Percentiles rank a stretch among this genome's conserved stretches.
phyloP scores from a whole-genome alignment of 352 stramenopile species.

The Phytophthora brassicae region DNA sequence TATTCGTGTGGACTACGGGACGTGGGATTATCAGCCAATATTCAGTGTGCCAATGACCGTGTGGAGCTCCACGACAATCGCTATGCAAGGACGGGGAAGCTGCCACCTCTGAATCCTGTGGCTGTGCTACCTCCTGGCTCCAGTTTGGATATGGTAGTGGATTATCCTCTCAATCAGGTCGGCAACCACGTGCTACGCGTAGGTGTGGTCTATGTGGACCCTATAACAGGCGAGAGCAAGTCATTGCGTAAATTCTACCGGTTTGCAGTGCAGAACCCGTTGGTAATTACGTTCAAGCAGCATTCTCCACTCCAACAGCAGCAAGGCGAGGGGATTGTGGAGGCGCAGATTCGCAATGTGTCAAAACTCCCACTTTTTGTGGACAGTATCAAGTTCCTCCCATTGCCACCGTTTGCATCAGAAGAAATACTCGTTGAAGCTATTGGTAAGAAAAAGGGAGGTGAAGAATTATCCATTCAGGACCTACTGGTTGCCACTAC shows the following conservation, averaged over 20 bases:
- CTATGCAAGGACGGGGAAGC: constrained; percentile 62
- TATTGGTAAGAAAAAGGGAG: constrained; percentile 5
- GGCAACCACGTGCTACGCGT: constrained; percentile 87
- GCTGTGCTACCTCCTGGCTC: constrained; percentile 61
- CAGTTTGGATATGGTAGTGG: constrained; percentile 92
- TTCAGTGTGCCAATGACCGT: constrained; percentile 84
- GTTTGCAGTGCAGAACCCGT: constrained; percentile 89
- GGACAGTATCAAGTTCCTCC: constrained; percentile 80
- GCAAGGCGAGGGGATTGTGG: constrained; percentile 57
- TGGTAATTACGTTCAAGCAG: constrained; percentile 88
- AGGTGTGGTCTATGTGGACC: constrained; percentile 75
- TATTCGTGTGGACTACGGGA: constrained; percentile 79
- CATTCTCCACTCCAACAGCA: constrained; percentile 25
- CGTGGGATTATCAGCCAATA: constrained; percentile 80
- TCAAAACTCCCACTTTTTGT: constrained; percentile 80
- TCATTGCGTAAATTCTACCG: constrained; percentile 92
- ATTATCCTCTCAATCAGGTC: constrained; percentile 88
- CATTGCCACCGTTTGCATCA: constrained; percentile 56
- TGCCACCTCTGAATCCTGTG: constrained; percentile 76
- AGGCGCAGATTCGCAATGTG: constrained; percentile 84
- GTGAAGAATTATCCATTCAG: constrained; percentile 14
- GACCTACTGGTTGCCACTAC: constrained; percentile 38
- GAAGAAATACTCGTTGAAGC: constrained; percentile 35
- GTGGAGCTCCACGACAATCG: constrained; percentile 82
- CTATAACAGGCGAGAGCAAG: constrained; percentile 75